Base-by-base conservation (phyloP, 2,329 filamentous ascomycete species). In the Trichoderma sp. region DNA sequence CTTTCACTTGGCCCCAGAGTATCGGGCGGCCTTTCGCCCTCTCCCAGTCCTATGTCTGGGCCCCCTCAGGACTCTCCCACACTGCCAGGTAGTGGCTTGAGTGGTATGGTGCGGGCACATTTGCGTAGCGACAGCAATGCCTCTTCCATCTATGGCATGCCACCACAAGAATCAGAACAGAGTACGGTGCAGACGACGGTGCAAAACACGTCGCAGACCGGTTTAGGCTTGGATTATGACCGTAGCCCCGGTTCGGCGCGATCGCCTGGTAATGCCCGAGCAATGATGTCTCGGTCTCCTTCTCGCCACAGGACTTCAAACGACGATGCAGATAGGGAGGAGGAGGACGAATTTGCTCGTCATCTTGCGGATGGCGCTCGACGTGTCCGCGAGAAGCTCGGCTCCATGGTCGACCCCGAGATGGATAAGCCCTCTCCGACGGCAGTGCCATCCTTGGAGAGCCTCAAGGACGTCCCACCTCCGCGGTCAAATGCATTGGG, bases 101-200 rank as follows among this genome's bases (percentile, higher is more conserved):
- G 93, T 80, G 93, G 93, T 2, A 90, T 98, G 87, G 92, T 98
- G 63, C 91, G 93, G 38, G 93, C 95, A 77, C 97, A 98, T 86
- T 86, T 98, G 56, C 91, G 97, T 68, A 91, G 91, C 41, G 91
- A 93, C 77, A 98, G 96, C 84, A 93, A 92, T 75, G 89, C 91
- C 16, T 98, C 96, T 1, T 97, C 95, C 0, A 88, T 97, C 31
- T 95, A 94, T 78, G 91, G 90, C 41, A 64, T 56, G 31, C 29
- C 60, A 21, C n/a, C 14, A 29, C 60, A 73, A 35, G 69, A 73
- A 5, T 18, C 69, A 21, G 69, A 73, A 60, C 69, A 33, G 21
- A 63, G 18, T 31, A 12, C 9, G 6, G 29, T 21, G 11, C 50
- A 56, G 21, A 56, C 50, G 4, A 24, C 50, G n/a, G 50, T 6